Conservation (phyloP, 306 rosid genomes). For the Cicer cuneatum region DNA sequence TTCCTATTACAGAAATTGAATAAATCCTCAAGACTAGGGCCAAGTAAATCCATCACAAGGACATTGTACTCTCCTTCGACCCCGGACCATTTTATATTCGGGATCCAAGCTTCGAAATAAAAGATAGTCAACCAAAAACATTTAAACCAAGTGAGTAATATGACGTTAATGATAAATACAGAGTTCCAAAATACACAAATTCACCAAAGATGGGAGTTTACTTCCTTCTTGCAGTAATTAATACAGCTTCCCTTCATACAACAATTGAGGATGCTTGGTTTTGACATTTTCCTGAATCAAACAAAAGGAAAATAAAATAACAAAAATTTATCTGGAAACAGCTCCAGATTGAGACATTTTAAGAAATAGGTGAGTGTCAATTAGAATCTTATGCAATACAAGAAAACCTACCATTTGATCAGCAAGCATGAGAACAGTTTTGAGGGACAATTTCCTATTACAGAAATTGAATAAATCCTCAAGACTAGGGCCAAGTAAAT, state of each 20-base stretch:
- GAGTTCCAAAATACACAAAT: conserved; percentile 38
- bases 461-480: conserved; percentile 97
- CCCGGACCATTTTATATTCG: conserved; percentile 87
- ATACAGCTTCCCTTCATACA: conserved; percentile 90
- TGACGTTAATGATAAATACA: conserved; percentile 25
- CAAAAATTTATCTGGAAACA: conserved; percentile 70
- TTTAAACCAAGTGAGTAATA: conserved; percentile 36
- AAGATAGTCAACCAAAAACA: conserved; percentile 39
- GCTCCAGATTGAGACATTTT: not conserved
- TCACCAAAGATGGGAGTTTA: conserved; percentile 53
- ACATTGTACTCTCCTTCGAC: conserved; percentile 95
- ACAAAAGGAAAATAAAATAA: no score
- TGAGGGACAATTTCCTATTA: conserved; percentile 88
- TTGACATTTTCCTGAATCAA: conserved; percentile 78
- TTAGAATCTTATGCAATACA: conserved; percentile 18
- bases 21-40: conserved; percentile 97
- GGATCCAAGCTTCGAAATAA: conserved; percentile 78
- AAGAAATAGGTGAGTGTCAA: conserved; percentile 17
- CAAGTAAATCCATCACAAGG: conserved; percentile 96
- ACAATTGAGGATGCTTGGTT: conserved; percentile 97
- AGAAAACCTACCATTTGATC: conserved; percentile 85
- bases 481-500: conserved; percentile 96
- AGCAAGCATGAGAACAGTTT: conserved; percentile 97
- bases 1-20: conserved; percentile 95
- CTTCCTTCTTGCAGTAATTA: conserved; percentile 98